Conservation (phyloP, 2,329 filamentous ascomycete genomes). For the Colletotrichum lindemuthianum region DNA sequence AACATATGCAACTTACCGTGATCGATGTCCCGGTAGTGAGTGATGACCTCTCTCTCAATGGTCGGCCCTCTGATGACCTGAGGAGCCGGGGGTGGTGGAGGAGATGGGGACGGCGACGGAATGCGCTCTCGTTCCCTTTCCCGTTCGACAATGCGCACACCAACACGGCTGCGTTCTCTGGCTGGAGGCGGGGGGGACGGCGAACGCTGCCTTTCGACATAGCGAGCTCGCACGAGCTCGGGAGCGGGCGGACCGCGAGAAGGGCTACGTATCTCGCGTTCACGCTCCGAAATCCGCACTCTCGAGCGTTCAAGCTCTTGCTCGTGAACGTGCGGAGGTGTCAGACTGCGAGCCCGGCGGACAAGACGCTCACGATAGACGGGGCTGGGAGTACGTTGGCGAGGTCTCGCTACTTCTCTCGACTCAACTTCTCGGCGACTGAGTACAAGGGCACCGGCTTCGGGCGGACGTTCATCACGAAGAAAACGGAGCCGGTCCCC, state of each 20-base stretch:
- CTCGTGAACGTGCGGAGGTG: slow-evolving; percentile 43
- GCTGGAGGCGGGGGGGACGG: slow-evolving; percentile 42
- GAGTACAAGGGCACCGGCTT: slow-evolving; percentile 63
- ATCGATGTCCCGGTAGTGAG: slow-evolving; percentile 87
- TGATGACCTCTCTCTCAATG: slow-evolving; percentile 89
- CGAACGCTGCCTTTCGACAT: slow-evolving; percentile 53
- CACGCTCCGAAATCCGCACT: slow-evolving; percentile 53
- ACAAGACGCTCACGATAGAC: slow-evolving; percentile 49
- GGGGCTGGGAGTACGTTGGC: slow-evolving; percentile 56
- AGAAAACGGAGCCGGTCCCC: slow-evolving; percentile 56
- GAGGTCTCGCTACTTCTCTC: slow-evolving; percentile 57
- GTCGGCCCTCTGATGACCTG: slow-evolving; percentile 78
- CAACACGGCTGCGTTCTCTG: slow-evolving; percentile 32
- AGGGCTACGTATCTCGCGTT: slow-evolving; percentile 49
- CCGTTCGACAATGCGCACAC: slow-evolving; percentile 57
- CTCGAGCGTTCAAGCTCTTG: slow-evolving; percentile 48
- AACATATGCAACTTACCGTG: slow-evolving; percentile 70
- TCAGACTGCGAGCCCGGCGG: slow-evolving; percentile 55
- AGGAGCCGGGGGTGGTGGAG: slow-evolving; percentile 67
- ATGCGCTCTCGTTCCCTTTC: slow-evolving; percentile 54
- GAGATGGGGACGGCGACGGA: slow-evolving; percentile 59
- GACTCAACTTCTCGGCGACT: slow-evolving; percentile 66
- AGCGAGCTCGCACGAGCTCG: slow-evolving; percentile 50
- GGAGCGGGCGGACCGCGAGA: slow-evolving; percentile 47
- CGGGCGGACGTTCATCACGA: slow-evolving; percentile 60